These are phyloP conservation scores for Tetracentron sinense DNA, from an alignment of 164 flowering plant genomes.

Conservation along the genomic window DNA sequence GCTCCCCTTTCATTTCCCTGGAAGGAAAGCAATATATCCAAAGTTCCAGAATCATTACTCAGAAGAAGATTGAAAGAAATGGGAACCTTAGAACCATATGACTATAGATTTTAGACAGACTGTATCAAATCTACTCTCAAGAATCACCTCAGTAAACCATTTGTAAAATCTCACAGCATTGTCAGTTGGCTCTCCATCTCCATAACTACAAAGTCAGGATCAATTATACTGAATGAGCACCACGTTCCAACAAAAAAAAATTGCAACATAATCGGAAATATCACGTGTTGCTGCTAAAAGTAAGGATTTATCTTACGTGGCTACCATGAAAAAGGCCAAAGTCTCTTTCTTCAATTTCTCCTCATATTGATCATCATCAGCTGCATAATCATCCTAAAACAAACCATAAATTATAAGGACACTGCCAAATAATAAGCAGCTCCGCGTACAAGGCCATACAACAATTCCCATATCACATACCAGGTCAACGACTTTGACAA, in stretches of 20 bases:
- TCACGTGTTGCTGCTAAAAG: neutral
- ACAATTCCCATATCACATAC: constrained; percentile 28
- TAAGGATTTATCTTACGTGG: constrained; percentile 55
- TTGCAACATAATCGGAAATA: neutral
- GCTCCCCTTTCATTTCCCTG: constrained; percentile 59
- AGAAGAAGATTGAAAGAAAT: neutral
- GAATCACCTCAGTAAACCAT: constrained; percentile 80
- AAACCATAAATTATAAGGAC: constrained; percentile 1
- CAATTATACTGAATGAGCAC: constrained; percentile 3
- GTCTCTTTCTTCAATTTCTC: constrained; percentile 74
- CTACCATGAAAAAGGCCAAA: constrained; percentile 61
- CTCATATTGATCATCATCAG: constrained; percentile 70
- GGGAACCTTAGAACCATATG: neutral
- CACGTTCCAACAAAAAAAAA: neutral
- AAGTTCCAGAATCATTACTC: neutral
- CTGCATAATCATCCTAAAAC: constrained; percentile 82
- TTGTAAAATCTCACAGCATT: constrained; percentile 89
- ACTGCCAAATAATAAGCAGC: neutral
- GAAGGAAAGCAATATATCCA: constrained; percentile 7
- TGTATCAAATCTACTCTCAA: neutral
- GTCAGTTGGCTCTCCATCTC: constrained; percentile 97
- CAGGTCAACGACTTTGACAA: constrained; percentile 80
- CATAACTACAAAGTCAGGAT: constrained; percentile 49
- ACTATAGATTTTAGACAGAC: neutral
- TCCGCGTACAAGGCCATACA: neutral